Conservation (phyloP, 2,329 filamentous ascomycete species). For the Beauveria caledonica region DNA sequence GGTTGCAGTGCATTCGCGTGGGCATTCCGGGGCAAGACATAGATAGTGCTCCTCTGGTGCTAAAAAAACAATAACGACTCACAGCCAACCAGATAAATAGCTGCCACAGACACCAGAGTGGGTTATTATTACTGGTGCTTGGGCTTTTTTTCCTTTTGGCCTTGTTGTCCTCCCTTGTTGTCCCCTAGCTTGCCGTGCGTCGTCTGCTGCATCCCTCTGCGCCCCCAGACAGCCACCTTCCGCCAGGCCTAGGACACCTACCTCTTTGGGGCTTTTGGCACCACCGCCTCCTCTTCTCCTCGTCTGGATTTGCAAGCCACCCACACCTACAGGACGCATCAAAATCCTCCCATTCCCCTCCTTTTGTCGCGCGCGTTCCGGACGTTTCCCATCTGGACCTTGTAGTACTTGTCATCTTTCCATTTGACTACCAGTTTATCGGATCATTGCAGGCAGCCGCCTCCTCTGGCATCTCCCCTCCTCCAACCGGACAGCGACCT, state of each 20-base stretch:
- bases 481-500: background rate
- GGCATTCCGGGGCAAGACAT: slow-evolving; percentile 3
- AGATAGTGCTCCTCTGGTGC: background rate
- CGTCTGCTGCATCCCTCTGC: background rate
- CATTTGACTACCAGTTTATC: slow-evolving; percentile 6
- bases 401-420: slow-evolving; percentile 9
- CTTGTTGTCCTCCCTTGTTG: background rate
- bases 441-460: background rate
- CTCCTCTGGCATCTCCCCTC: background rate
- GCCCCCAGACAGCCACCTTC: background rate
- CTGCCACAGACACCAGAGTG: background rate
- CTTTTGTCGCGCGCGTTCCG: slow-evolving; percentile 11
- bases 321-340: slow-evolving; percentile 4
- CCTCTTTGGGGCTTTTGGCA: background rate
- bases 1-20: slow-evolving; percentile 2
- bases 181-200: background rate
- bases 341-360: slow-evolving; percentile 12
- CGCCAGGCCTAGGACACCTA: background rate
- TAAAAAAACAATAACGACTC: background rate
- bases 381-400: slow-evolving; percentile 1
- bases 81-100: background rate
- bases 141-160: background rate
- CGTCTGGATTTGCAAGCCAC: slow-evolving; percentile 3
- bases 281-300: background rate
- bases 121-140: background rate